Evolutionary conservation across 345 rosid genomes (phyloP), one percentile per base, ranked within the genome.

Genomic region (Balakata baccata): DNA sequence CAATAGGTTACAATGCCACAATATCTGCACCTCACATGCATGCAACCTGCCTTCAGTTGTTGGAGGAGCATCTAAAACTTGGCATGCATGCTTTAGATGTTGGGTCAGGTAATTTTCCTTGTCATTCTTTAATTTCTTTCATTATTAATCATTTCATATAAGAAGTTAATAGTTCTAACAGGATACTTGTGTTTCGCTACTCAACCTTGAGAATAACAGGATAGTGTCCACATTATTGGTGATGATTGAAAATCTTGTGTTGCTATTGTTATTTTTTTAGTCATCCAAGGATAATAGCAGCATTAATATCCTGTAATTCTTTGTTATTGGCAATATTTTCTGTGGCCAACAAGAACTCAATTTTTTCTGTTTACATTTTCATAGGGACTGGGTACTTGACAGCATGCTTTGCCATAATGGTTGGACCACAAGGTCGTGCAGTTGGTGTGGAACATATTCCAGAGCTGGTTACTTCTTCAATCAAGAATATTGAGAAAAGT

Each of bases 21-120:
- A 96, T 96, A 56, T 96, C 98, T 65, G 99, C 99, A 18, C 99
- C 99, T 46, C 97, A 96, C 82, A 93, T 96, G 99, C 99, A 96
- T 80, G 99, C 96, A 8, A 91, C 86, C 17, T 93, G 99, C 86
- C 90, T 96, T 71, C 88, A 90, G 70, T 81, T 96, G 75, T 74
- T 96, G 80, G 91, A 91, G 89, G 80, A 85, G 59, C 81, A 91
- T 83, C 85, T 96, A 77, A 87, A 87, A 82, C 97, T 98, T 3
- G 96, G 99, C 79, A 90, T 91, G 98, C 91, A 66, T 4, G 97
- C 90, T 53, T 86, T 96, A 74, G 99, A 96, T 80, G 91, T 96
- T 81, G 99, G 99, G 64, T 96, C 99, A 85, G 99, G 99, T 94
- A 45, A 64, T 71, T 41, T 77, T 58, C 25, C 43, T 34, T 57